Evolutionary conservation across 768 basidiomycete genomes (phyloP).

Genomic region (Mycena alexandri): DNA sequence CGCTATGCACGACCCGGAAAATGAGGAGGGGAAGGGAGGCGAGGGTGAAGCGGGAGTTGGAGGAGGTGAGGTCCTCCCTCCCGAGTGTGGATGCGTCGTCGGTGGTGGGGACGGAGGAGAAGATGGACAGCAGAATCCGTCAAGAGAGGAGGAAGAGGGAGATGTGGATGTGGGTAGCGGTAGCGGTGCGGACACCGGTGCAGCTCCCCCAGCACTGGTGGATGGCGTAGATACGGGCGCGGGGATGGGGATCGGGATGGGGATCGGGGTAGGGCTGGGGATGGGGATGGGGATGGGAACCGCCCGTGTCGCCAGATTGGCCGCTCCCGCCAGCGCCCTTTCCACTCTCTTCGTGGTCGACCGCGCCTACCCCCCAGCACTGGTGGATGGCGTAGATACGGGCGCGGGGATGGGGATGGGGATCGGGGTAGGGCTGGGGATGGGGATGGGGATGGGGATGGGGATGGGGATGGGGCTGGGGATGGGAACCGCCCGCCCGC

Average conservation of each 20-base stretch:
- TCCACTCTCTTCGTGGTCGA: neutral
- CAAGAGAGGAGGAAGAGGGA: no score
- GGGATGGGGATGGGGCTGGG: no score
- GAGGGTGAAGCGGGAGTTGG: slow-evolving; percentile 12
- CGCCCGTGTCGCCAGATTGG: slow-evolving; percentile 35
- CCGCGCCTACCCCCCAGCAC: neutral
- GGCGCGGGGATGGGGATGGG: neutral
- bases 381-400: no score
- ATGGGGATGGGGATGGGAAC: neutral
- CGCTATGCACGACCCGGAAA: no score
- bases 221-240: no score
- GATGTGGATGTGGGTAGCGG: no score
- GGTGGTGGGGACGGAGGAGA: neutral
- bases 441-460: no score
- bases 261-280: neutral
- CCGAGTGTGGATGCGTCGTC: neutral
- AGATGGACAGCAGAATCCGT: no score
- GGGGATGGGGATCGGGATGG: no score
- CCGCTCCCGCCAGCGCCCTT: slow-evolving; percentile 33
- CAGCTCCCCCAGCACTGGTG: no score
- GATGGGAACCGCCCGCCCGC: slow-evolving; percentile 24
- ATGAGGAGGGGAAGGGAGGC: neutral
- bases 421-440: neutral
- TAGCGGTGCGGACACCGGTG: no score
- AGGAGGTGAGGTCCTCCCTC: neutral